Conservation (phyloP, 768 basidiomycete genomes). For the Gymnopilus dilepis region DNA sequence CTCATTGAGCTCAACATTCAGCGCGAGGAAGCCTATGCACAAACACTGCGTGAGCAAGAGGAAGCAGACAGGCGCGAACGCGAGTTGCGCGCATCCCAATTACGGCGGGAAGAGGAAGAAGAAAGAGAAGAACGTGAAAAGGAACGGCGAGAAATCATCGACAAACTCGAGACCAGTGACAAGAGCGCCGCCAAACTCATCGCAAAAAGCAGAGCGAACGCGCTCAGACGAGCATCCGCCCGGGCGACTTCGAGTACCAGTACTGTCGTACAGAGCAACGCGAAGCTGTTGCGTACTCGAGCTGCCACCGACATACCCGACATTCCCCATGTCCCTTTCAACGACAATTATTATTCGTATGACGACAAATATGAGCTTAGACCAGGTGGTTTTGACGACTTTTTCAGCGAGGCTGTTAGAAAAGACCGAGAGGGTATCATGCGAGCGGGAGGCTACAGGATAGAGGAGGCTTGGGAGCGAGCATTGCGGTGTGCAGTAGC, state of each 20-base stretch:
- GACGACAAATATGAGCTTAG: conserved; percentile 67
- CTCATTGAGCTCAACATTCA: conserved; percentile 85
- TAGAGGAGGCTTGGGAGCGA: conserved; percentile 87
- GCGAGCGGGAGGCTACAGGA: conserved; percentile 81
- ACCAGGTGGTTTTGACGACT: conserved; percentile 68
- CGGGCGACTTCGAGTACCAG: conserved; percentile 52
- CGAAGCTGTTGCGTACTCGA: conserved; percentile 61
- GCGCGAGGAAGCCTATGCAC: conserved; percentile 78
- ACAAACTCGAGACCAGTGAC: conserved; percentile 79
- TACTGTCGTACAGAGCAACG: conserved; percentile 50
- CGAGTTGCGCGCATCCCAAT: conserved; percentile 69
- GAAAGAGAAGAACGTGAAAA: conserved; percentile 80
- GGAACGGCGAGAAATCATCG: conserved; percentile 74
- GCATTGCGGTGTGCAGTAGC: conserved; percentile 77
- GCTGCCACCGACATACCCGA: conserved; percentile 77
- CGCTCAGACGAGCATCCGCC: conserved; percentile 63
- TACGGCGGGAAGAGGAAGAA: conserved; percentile 71
- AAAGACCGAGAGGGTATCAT: conserved; percentile 79
- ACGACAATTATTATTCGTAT: conserved; percentile 78
- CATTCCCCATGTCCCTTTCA: conserved; percentile 77
- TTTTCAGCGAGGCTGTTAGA: conserved; percentile 76
- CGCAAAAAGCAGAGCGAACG: conserved; percentile 69
- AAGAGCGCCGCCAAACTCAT: conserved; percentile 74
- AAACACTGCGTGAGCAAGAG: conserved; percentile 77
- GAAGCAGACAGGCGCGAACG: conserved; percentile 76